Evolutionary conservation across 1,284 basidiomycete genomes (phyloP).

Genomic region (Volvariella surrecta): DNA sequence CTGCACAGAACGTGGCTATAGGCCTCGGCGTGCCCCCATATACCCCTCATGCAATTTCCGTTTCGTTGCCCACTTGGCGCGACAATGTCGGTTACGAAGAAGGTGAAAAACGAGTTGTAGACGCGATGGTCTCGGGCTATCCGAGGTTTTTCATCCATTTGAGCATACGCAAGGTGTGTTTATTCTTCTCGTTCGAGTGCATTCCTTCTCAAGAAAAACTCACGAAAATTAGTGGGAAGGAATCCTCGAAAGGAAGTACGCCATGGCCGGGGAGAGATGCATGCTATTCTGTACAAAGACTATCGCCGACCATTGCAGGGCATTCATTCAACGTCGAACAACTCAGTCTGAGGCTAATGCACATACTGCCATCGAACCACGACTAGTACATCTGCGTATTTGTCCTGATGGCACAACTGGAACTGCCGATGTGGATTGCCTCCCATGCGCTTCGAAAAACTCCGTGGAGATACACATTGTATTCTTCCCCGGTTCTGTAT

Average conservation of each 20-base stretch:
- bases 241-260: constrained; percentile 79
- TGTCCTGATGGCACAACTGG: constrained; percentile 42
- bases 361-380: constrained; percentile 38
- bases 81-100: constrained; percentile 95
- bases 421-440: constrained; percentile 16
- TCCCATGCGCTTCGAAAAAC: constrained; percentile 11
- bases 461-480: constrained; percentile 70
- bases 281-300: constrained; percentile 72
- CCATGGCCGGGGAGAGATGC: constrained; percentile 58
- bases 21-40: constrained; percentile 56
- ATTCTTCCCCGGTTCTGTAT: constrained; percentile 65
- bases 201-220: constrained; percentile 42
- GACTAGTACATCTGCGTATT: constrained; percentile 71
- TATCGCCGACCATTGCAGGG: constrained; percentile 67
- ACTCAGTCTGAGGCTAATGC: constrained; percentile 16
- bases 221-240: constrained; percentile 62
- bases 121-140: constrained; percentile 90
- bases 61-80: constrained; percentile 92
- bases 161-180: constrained; percentile 76
- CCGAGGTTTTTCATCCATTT: constrained; percentile 95
- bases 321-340: constrained; percentile 60
- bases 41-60: constrained; percentile 89
- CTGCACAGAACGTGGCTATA: constrained; percentile 23
- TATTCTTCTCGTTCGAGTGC: constrained; percentile 3
- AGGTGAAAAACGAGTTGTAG: constrained; percentile 76